These are phyloP conservation scores for Graphium sp. DNA, from an alignment of 2,329 filamentous ascomycete genomes.

Conservation along the genomic window DNA sequence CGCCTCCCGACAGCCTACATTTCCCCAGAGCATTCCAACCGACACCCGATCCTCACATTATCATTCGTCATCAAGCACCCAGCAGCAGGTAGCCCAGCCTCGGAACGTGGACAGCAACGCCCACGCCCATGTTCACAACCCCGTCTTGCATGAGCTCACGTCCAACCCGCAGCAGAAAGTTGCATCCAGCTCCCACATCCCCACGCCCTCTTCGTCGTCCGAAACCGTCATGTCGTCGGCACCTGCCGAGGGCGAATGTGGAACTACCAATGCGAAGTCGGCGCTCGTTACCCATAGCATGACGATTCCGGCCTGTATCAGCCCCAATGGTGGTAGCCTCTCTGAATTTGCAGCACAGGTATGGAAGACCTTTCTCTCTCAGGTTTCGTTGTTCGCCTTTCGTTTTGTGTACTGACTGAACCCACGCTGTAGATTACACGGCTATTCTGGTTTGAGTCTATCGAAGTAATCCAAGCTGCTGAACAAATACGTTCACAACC, in stretches of 20 bases:
- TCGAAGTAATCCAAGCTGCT: slow-evolving; percentile 59
- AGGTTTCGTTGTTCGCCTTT: not conserved
- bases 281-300: slow-evolving; percentile 41
- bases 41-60: too few relatives aligned
- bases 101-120: slow-evolving; percentile 1
- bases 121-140: slow-evolving; percentile 3
- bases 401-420: not conserved
- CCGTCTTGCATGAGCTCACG: slow-evolving; percentile 6
- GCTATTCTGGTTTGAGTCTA: slow-evolving; percentile 92
- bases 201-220: slow-evolving; percentile 14
- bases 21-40: too few relatives aligned
- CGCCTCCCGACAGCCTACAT: too few relatives aligned
- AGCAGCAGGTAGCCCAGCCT: too few relatives aligned
- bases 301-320: slow-evolving; percentile 62
- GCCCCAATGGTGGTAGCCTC: slow-evolving; percentile 56
- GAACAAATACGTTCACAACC: slow-evolving; percentile 37
- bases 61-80: too few relatives aligned
- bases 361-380: too few relatives aligned
- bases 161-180: not conserved
- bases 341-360: slow-evolving; percentile 76
- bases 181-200: slow-evolving; percentile 5
- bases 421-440: slow-evolving; percentile 57
- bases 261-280: slow-evolving; percentile 17
- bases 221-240: too few relatives aligned
- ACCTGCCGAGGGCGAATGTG: slow-evolving; percentile 16